Conservation (phyloP, 495 filamentous ascomycete species). For the Aspergillus indologenus region DNA sequence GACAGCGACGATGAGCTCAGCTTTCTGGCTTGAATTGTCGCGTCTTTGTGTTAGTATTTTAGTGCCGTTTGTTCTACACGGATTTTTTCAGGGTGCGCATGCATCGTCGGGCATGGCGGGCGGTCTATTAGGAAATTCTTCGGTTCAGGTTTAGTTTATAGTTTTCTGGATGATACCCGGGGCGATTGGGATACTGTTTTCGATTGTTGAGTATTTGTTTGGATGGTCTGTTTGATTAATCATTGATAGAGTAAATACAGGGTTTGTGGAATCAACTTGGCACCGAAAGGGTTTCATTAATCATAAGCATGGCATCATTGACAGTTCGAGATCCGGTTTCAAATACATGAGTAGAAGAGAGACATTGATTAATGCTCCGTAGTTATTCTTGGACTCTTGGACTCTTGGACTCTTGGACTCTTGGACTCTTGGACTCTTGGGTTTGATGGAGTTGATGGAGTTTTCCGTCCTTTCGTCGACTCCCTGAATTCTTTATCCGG, state of each 20-base stretch:
- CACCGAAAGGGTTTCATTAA: not conserved
- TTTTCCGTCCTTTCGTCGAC: not conserved
- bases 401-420: no score
- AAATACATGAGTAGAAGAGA: not conserved
- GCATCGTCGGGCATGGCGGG: not conserved
- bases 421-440: no score
- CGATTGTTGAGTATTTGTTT: not conserved
- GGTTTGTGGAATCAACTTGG: not conserved
- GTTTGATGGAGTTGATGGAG: no score
- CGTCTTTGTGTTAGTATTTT: not conserved
- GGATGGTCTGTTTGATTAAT: not conserved
- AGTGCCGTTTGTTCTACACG: not conserved
- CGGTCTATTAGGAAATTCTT: not conserved
- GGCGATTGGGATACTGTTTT: not conserved
- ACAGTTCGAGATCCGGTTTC: not conserved
- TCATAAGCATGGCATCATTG: not conserved
- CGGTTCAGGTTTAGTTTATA: not conserved
- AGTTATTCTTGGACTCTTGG: not conserved
- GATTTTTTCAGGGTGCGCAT: not conserved
- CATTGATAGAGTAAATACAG: not conserved
- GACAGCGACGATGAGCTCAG: slow-evolving; percentile 47
- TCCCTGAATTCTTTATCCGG: not conserved
- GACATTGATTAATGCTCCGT: not conserved
- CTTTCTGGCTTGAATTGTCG: slow-evolving; percentile 22
- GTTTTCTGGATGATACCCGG: slow-evolving; percentile 2